A percentile compares a stretch with the other conserved stretches of the same genome.
phyloP scores from a whole-genome alignment of 345 rosid genomes.

The Hirschfeldia incana region DNA sequence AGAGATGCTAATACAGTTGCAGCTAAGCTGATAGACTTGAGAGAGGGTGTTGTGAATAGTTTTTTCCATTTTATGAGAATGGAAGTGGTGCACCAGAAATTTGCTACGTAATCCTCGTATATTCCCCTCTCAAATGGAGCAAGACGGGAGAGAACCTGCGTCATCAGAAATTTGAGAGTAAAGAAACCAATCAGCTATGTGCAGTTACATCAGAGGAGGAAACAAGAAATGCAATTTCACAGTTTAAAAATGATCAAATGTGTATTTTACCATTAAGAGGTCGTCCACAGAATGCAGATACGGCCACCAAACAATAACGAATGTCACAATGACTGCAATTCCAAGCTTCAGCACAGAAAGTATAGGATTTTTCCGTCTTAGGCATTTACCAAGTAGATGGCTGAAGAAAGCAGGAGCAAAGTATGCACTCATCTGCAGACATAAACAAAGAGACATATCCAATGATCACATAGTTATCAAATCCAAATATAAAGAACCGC shows the following conservation, averaged over 20 bases:
- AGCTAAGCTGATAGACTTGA: constrained; percentile 60
- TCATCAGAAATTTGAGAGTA: constrained; percentile 26
- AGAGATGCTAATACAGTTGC: constrained; percentile 65
- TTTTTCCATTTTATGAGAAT: constrained; percentile 85
- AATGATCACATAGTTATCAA: background rate
- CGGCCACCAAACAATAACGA: constrained; percentile 91
- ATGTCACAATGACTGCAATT: constrained; percentile 60
- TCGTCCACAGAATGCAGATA: constrained; percentile 69
- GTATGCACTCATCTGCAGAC: constrained; percentile 87
- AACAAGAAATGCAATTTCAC: constrained; percentile 10
- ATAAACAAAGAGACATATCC: background rate
- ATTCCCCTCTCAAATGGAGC: constrained; percentile 98
- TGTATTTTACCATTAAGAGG: constrained; percentile 55
- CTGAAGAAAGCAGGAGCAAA: constrained; percentile 92
- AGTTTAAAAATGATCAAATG: background rate
- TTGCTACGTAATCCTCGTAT: constrained; percentile 96
- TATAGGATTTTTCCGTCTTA: constrained; percentile 60
- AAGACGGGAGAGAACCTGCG: constrained; percentile 81
- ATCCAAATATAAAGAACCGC: background rate
- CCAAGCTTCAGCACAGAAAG: constrained; percentile 72
- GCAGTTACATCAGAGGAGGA: constrained; percentile 14
- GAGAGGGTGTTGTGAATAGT: constrained; percentile 56
- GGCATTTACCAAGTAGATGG: constrained; percentile 82
- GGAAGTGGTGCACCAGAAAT: constrained; percentile 92
- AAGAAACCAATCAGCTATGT: background rate